phyloP scores from a whole-genome alignment of 768 basidiomycete genomes.

The Mrakia hoshinonis region DNA sequence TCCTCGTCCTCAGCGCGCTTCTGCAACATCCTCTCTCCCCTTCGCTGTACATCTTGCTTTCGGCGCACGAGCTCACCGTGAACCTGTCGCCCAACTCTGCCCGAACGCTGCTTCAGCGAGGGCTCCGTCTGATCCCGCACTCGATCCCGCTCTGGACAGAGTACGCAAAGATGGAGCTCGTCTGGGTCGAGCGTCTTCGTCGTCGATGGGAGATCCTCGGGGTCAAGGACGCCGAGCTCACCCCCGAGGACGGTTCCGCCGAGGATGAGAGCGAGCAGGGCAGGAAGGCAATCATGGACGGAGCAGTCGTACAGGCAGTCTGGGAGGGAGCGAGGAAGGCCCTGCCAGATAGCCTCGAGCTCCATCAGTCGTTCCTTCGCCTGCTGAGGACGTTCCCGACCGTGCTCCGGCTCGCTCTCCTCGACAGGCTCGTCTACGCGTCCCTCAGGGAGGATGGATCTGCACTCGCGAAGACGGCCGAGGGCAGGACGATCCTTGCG shows the following conservation, averaged over 20 bases:
- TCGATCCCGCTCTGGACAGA: conserved; percentile 75
- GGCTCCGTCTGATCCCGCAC: conserved; percentile 65
- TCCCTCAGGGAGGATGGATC: conserved; percentile 28
- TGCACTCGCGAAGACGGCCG: conserved; percentile 20
- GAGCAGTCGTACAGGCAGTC: conserved; percentile 71
- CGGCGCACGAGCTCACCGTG: conserved; percentile 25
- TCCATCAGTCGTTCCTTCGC: conserved; percentile 40
- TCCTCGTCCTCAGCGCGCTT: conserved; percentile 52
- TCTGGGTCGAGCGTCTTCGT: conserved; percentile 69
- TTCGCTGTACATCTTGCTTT: conserved; percentile 37
- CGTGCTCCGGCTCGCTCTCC: conserved; percentile 33
- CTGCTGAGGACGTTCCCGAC: conserved; percentile 39
- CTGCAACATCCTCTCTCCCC: conserved; percentile 55
- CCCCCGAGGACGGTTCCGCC: conserved; percentile 1
- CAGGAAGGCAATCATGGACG: conserved; percentile 60
- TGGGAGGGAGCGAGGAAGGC: conserved; percentile 63
- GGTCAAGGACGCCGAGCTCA: conserved; percentile 41
- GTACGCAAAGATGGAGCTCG: conserved; percentile 82
- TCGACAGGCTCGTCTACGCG: conserved; percentile 35
- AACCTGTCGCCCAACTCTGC: conserved; percentile 47
- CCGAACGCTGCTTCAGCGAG: conserved; percentile 72
- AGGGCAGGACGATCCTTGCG: conserved; percentile 34
- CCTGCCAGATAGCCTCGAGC: conserved; percentile 47
- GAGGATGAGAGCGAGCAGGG: conserved; percentile 42
- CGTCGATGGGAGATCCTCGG: conserved; percentile 74